phyloP scores from a whole-genome alignment of 2,329 filamentous ascomycete species.

The Hirsutella rhossiliensis region DNA sequence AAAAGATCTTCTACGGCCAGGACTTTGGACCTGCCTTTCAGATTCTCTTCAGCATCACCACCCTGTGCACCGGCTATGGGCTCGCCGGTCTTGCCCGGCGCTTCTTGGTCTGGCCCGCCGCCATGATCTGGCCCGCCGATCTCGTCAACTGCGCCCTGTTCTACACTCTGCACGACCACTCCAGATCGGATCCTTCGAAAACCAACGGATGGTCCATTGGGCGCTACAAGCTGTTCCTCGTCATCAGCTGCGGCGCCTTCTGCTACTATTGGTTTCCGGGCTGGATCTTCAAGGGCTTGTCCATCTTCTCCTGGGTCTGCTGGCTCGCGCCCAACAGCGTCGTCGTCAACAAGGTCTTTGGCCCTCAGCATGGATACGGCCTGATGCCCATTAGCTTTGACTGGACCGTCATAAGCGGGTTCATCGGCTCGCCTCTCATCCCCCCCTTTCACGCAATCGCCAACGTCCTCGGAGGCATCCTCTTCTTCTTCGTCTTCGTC shows the following conservation, averaged over 20 bases:
- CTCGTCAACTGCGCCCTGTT: slow-evolving; percentile 42
- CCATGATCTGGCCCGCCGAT: slow-evolving; percentile 46
- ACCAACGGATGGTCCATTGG: slow-evolving; percentile 50
- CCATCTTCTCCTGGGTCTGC: slow-evolving; percentile 49
- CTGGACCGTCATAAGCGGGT: slow-evolving; percentile 35
- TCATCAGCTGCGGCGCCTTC: slow-evolving; percentile 37
- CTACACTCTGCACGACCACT: slow-evolving; percentile 33
- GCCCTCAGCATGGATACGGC: slow-evolving; percentile 44
- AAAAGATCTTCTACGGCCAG: slow-evolving; percentile 45
- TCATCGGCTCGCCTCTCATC: slow-evolving; percentile 36
- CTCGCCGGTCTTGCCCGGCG: slow-evolving; percentile 41
- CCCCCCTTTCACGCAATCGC: slow-evolving; percentile 42
- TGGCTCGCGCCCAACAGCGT: slow-evolving; percentile 50
- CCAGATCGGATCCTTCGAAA: slow-evolving; percentile 32
- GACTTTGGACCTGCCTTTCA: slow-evolving; percentile 42
- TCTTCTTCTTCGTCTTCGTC: slow-evolving; percentile 42
- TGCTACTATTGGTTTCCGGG: slow-evolving; percentile 51
- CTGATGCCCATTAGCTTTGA: slow-evolving; percentile 50
- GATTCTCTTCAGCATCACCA: slow-evolving; percentile 39
- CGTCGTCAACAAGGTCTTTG: slow-evolving; percentile 51
- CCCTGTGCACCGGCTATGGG: slow-evolving; percentile 45
- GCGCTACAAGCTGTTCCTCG: slow-evolving; percentile 52
- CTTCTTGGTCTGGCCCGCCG: slow-evolving; percentile 40
- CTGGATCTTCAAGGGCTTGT: slow-evolving; percentile 50
- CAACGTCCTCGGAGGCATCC: slow-evolving; percentile 39